These are phyloP conservation scores for Hibiscus tridactylites DNA, from an alignment of 345 rosid species.

Conservation along the genomic window DNA sequence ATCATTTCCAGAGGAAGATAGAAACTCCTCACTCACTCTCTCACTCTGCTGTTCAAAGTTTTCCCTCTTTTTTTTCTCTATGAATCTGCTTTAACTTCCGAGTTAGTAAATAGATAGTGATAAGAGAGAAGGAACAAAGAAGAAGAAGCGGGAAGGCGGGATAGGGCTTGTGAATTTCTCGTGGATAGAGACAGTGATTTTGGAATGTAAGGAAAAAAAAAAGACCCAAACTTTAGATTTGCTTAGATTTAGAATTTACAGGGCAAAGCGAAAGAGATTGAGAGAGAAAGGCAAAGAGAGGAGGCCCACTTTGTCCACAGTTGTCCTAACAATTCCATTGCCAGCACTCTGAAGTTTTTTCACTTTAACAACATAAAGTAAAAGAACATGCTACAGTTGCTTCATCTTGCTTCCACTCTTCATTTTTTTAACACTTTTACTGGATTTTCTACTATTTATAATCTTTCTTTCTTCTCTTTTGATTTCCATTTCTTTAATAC, in stretches of 20 bases:
- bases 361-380: conserved; percentile 39
- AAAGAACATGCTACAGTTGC: conserved; percentile 18
- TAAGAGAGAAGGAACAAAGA: conserved; percentile 10
- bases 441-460: neutral
- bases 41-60: neutral
- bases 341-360: neutral
- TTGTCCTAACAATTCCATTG: conserved; percentile 21
- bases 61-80: neutral
- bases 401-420: conserved; percentile 9
- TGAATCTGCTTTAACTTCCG: conserved; percentile 11
- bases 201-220: neutral
- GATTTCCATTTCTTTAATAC: neutral
- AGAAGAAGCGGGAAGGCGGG: conserved; percentile 63
- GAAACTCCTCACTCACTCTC: conserved; percentile 2
- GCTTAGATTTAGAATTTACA: neutral
- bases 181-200: conserved; percentile 8
- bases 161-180: conserved; percentile 21
- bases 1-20: conserved; percentile 36
- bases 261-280: neutral
- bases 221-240: neutral
- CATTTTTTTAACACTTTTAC: neutral
- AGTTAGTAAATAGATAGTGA: neutral
- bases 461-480: neutral
- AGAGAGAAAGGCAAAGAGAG: neutral
- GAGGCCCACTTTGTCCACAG: conserved; percentile 22